Conservation (phyloP, 2,329 filamentous ascomycete genomes). For the Trichoderma polysporum region DNA sequence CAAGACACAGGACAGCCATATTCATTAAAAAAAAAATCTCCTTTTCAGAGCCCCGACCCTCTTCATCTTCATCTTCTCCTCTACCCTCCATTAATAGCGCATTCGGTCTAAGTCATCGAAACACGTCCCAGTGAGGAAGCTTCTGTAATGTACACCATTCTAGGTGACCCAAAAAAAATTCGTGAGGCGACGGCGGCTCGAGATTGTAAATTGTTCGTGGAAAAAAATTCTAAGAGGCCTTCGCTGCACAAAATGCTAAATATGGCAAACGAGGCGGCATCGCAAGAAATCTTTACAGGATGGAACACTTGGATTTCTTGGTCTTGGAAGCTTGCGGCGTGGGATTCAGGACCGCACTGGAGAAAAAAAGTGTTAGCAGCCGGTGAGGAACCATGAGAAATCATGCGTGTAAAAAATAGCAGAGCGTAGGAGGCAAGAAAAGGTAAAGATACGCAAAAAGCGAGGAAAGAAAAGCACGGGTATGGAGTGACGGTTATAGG, state of each 20-base stretch:
- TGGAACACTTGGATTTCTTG: slow-evolving; percentile 67
- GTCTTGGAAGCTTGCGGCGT: slow-evolving; percentile 56
- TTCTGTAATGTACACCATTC: slow-evolving; percentile 14
- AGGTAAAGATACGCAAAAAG: neutral
- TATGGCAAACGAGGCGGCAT: slow-evolving; percentile 8
- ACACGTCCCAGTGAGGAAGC: slow-evolving; percentile 14
- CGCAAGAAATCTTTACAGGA: slow-evolving; percentile 52
- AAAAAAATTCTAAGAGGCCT: slow-evolving; percentile 10
- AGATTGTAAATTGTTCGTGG: slow-evolving; percentile 10
- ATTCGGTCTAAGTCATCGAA: slow-evolving; percentile 20
- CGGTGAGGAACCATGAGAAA: neutral
- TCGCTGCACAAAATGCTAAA: slow-evolving; percentile 13
- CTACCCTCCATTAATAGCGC: slow-evolving; percentile 17
- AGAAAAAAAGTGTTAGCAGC: slow-evolving; percentile 22
- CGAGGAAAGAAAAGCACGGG: too few relatives aligned
- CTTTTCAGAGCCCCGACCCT: slow-evolving; percentile 7
- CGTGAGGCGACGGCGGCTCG: slow-evolving; percentile 16
- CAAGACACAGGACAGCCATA: slow-evolving; percentile 19
- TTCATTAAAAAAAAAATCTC: slow-evolving; percentile 20
- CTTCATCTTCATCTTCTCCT: slow-evolving; percentile 7
- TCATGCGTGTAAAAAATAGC: too few relatives aligned
- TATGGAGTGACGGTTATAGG: neutral
- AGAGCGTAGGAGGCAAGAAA: neutral
- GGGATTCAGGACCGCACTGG: slow-evolving; percentile 70
- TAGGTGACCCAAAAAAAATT: slow-evolving; percentile 18